Evolutionary conservation across 352 stramenopile species (phyloP), one percentile per base, ranked within the genome.

Genomic region (Blastocystis sp.): DNA sequence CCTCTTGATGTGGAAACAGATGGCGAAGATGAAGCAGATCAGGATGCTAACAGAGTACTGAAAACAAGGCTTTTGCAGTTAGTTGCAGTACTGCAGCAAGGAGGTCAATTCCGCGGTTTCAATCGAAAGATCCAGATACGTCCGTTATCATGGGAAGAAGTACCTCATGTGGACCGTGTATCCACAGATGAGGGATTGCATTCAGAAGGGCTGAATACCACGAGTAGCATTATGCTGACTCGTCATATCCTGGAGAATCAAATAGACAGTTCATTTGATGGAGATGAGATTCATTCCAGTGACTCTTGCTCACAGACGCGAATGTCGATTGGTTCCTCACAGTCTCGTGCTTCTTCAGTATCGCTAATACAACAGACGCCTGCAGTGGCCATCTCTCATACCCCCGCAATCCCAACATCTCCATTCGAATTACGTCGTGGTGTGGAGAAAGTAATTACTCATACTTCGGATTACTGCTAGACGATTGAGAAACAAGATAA

Each of bases 101-200:
- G 97, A 27, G 98, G 96, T 93, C 97, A 97, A 91, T 98, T 98
- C 91, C 92, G 93, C 1, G 96, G 96, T 15, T 97, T 98, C 79
- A 99, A 99, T 91, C 94, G 97, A 60, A 99, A 99, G 91, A 92
- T 99, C 15, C 97, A 99, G 91, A 93, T 98, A 75, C 97, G 97
- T 90, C 94, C 94, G 0, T 73, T 90, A 11, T 91, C 93, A 54
- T 97, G 94, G 93, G 35, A 82, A 91, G 30, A 91, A 94, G 60
- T 69, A 90, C 24, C 19, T 9, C 17, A 4, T n/a, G 66, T 33
- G 40, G 33, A 62, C 13, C 3, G 3, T 62, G 56, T 62, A 3
- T 62, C 27, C 13, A 33, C 56, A 62, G 13, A 13, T 35, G 57
- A 64, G 9, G 57, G n/a, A 35, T 4, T n/a, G 17, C 53, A 59